Percentiles rank a stretch among this genome's conserved stretches.
phyloP scores from a whole-genome alignment of 305 asterid genomes.

The Solanum hybrid region DNA sequence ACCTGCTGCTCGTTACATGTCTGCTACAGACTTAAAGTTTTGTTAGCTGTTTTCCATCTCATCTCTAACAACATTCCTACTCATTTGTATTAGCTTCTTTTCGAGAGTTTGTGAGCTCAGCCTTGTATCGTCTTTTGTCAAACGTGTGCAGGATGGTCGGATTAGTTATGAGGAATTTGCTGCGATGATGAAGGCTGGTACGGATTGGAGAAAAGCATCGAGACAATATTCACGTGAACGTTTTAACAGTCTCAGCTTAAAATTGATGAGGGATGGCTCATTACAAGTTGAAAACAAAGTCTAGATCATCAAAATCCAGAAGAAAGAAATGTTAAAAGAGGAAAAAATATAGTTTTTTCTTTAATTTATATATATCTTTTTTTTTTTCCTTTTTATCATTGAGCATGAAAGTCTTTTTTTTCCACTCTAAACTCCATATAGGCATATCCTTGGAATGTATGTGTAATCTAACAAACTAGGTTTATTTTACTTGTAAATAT shows the following conservation, averaged over 20 bases:
- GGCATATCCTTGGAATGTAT: background rate
- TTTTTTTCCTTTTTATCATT: background rate
- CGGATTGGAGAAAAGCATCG: slow-evolving; percentile 61
- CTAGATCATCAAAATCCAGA: background rate
- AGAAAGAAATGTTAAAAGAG: slow-evolving; percentile 8
- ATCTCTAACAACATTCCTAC: background rate
- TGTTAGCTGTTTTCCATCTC: background rate
- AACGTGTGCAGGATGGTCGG: slow-evolving; percentile 36
- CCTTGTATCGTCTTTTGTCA: background rate
- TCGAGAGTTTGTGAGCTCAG: background rate
- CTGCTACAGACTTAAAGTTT: background rate
- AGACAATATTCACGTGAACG: slow-evolving; percentile 50
- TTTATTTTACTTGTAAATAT: background rate
- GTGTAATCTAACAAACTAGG: background rate
- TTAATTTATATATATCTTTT: background rate
- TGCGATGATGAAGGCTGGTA: slow-evolving; percentile 56
- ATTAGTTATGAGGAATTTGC: slow-evolving; percentile 59
- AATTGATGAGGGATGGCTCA: slow-evolving; percentile 43
- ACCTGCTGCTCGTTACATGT: background rate
- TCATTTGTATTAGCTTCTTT: background rate
- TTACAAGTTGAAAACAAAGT: slow-evolving; percentile 23
- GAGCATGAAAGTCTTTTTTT: background rate
- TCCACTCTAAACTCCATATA: background rate
- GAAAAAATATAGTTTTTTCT: background rate
- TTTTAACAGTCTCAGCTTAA: slow-evolving; percentile 50